Conservation (phyloP, 169 alveolate species). For the Eimeria acervulina region DNA sequence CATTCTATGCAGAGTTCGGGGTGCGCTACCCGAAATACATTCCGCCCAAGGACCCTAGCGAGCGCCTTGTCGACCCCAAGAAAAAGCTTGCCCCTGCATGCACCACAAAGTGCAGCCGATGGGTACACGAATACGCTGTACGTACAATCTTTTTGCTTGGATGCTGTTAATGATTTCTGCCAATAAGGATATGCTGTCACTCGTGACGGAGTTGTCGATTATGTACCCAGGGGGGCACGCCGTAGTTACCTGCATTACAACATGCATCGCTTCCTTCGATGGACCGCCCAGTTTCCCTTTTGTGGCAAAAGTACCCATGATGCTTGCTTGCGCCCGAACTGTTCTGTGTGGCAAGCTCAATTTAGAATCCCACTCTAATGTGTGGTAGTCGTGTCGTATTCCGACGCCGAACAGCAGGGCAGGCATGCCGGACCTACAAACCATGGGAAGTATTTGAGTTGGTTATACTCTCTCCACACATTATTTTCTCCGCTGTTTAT, state of each 20-base stretch:
- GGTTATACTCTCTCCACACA: background rate
- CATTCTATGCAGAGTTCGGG: constrained; percentile 87
- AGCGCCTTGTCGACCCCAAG: constrained; percentile 88
- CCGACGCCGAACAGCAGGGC: background rate
- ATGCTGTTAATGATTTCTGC: background rate
- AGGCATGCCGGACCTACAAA: background rate
- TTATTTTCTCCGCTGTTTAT: background rate
- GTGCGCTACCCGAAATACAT: constrained; percentile 87
- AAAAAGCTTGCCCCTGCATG: constrained; percentile 88
- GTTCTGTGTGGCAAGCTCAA: background rate
- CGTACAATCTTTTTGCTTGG: background rate
- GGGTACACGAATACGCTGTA: constrained; percentile 88
- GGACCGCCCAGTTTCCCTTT: background rate
- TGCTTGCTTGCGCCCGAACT: background rate
- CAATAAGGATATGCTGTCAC: background rate
- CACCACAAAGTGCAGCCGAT: constrained; percentile 87
- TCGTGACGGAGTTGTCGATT: background rate
- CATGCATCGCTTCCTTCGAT: background rate
- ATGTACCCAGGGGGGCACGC: background rate
- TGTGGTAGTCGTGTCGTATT: background rate
- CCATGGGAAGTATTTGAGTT: background rate
- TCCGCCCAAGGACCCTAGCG: constrained; percentile 86
- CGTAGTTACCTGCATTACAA: background rate
- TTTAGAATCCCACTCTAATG: background rate
- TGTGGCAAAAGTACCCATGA: background rate